A percentile compares a stretch with the other conserved stretches of the same genome.
Evolutionary conservation across 2,329 filamentous ascomycete genomes (phyloP).

Genomic region (Pseudogymnoascus sp.): DNA sequence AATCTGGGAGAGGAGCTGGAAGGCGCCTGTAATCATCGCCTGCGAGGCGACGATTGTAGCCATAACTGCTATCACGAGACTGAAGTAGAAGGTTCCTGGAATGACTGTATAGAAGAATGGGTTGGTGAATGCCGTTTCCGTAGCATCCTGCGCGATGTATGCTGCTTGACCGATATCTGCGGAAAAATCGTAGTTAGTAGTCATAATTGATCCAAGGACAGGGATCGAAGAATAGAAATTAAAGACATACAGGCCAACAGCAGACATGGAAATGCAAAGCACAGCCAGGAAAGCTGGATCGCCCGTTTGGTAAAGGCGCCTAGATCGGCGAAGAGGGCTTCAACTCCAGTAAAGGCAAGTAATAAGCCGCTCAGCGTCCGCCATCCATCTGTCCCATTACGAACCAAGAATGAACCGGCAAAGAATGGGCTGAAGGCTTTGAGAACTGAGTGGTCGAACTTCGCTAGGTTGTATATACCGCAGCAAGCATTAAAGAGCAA

Average conservation of each 20-base stretch:
- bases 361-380: constrained; percentile 62
- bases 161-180: constrained; percentile 70
- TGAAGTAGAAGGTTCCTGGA: constrained; percentile 60
- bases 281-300: constrained; percentile 67
- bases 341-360: constrained; percentile 70
- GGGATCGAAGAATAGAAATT: background rate
- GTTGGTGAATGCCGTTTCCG: constrained; percentile 56
- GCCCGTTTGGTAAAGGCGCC: constrained; percentile 66
- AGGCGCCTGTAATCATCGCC: constrained; percentile 70
- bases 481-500: constrained; percentile 55
- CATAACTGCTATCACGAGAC: constrained; percentile 60
- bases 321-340: constrained; percentile 71
- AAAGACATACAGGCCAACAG: constrained; percentile 31
- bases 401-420: constrained; percentile 53
- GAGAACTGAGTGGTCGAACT: constrained; percentile 47
- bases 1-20: constrained; percentile 62
- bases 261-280: constrained; percentile 61
- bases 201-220: background rate
- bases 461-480: constrained; percentile 56
- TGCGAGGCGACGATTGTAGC: constrained; percentile 72
- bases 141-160: constrained; percentile 53
- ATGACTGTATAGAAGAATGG: constrained; percentile 69
- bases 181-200: constrained; percentile 36
- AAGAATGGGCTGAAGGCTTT: constrained; percentile 53
- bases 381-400: constrained; percentile 56